Conservation (phyloP, 208 protist genomes). For the Trypanosomatidae sp. region DNA sequence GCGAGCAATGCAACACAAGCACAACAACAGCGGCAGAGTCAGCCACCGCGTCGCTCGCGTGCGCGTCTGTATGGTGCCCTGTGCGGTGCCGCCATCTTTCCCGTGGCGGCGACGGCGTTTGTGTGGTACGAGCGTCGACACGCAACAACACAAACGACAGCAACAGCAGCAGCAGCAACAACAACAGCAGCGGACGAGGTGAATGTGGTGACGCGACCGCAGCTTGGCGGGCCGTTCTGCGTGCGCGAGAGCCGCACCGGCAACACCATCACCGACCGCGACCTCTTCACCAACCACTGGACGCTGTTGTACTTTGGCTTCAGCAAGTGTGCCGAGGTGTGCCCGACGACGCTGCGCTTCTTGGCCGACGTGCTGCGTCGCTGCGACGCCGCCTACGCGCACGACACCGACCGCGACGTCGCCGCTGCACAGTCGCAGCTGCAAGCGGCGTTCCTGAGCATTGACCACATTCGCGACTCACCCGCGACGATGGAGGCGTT, state of each 20-base stretch:
- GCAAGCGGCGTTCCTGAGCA: conserved; percentile 63
- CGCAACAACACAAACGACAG: background rate
- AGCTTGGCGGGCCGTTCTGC: conserved; percentile 57
- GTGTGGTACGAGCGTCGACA: too few relatives aligned
- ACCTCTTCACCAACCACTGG: conserved; percentile 66
- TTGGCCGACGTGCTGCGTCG: conserved; percentile 42
- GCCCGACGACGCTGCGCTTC: conserved; percentile 55
- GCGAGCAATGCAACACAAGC: too few relatives aligned
- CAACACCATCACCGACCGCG: conserved; percentile 38
- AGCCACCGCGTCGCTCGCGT: too few relatives aligned
- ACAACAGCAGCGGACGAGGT: conserved; percentile 5
- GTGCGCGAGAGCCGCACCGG: conserved; percentile 45
- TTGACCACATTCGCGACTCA: conserved; percentile 67
- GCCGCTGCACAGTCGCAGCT: conserved; percentile 24
- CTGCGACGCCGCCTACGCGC: conserved; percentile 22
- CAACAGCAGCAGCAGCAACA: background rate
- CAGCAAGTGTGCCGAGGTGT: conserved; percentile 77
- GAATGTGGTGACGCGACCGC: conserved; percentile 18
- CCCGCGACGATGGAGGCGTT: conserved; percentile 52
- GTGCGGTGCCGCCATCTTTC: too few relatives aligned
- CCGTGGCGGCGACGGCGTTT: too few relatives aligned
- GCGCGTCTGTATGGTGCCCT: too few relatives aligned
- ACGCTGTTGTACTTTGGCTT: conserved; percentile 83
- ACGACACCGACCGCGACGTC: conserved; percentile 6
- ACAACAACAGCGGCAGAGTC: too few relatives aligned